phyloP scores from a whole-genome alignment of 2,329 filamentous ascomycete species.

The Teratosphaeria epicoccoides region DNA sequence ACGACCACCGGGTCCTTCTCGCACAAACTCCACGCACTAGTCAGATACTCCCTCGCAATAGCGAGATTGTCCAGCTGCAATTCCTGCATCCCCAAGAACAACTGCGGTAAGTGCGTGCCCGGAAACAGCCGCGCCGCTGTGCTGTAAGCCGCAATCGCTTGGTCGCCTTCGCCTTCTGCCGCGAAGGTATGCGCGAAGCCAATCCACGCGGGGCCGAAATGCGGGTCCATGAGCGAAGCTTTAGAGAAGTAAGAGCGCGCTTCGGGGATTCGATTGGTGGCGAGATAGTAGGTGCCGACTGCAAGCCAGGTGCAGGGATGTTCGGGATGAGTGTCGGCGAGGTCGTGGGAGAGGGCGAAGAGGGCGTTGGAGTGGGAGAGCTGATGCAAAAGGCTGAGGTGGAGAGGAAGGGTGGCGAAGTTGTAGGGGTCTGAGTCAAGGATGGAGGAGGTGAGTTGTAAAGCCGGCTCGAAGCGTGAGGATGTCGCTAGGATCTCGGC shows the following conservation, averaged over 20 bases:
- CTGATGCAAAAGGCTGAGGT: constrained; percentile 84
- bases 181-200: constrained; percentile 98
- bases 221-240: constrained; percentile 91
- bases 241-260: constrained; percentile 95
- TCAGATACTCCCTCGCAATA: constrained; percentile 86
- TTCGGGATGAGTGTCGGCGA: constrained; percentile 82
- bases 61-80: constrained; percentile 91
- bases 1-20: constrained; percentile 78
- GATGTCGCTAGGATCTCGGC: constrained; percentile 91
- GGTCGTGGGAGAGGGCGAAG: constrained; percentile 83
- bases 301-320: constrained; percentile 90
- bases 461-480: constrained; percentile 80
- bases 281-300: constrained; percentile 88
- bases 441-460: constrained; percentile 73
- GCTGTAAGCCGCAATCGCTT: constrained; percentile 94
- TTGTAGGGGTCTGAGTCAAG: constrained; percentile 79
- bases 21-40: constrained; percentile 74
- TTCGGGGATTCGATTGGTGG: constrained; percentile 81
- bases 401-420: constrained; percentile 77
- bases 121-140: constrained; percentile 92
- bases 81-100: constrained; percentile 98
- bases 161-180: constrained; percentile 93
- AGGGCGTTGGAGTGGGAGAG: constrained; percentile 76
- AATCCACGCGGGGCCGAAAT: constrained; percentile 97
- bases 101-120: constrained; percentile 87